Evolutionary conservation across 306 rosid genomes (phyloP), one percentile per base, ranked within the genome.

Genomic region (Trifolium subterraneum): DNA sequence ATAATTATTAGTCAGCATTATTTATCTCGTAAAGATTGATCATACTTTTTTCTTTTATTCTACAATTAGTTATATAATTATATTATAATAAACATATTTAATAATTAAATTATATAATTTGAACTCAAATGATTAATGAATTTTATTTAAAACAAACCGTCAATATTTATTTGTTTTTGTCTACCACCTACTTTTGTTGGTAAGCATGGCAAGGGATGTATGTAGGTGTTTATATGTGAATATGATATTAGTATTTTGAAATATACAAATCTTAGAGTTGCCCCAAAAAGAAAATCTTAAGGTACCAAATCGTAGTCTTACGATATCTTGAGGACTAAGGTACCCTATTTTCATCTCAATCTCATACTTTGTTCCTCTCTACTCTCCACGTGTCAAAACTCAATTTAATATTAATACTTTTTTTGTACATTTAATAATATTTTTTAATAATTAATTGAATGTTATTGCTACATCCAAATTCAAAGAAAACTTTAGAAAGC

Each of bases 331-430:
- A 18, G 16, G 4, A 10, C 31, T 19, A 64, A 64, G 69, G 15
- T 65, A 65, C 33, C 18, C 5, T 16, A 65, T 12, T 65, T 39
- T 35, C 38, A 27, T 27, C 4, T 20, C 18, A 31, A 27, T 27
- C 4, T 20, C 18, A 31, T 14, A 52, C 47, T 10, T 47, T 47
- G 10, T 15, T 16, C 35, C 13, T 63, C 19, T 47, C 27, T 13
- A 19, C 2, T 8, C n/a, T 18, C 62, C 86, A 62, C 86, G 73
- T 73, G 65, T 79, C 71, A n/a, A n/a, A n/a, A n/a, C n/a, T n/a
- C n/a, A n/a, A n/a, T n/a, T n/a, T n/a, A n/a, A n/a, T n/a, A n/a
- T n/a, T n/a, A n/a, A n/a, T n/a, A n/a, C n/a, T n/a, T n/a, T n/a
- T n/a, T n/a, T n/a, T n/a, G n/a, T n/a, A n/a, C n/a, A n/a, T n/a